Evolutionary conservation across 2,329 filamentous ascomycete genomes (phyloP).

Genomic region (Sporothrix phasma): DNA sequence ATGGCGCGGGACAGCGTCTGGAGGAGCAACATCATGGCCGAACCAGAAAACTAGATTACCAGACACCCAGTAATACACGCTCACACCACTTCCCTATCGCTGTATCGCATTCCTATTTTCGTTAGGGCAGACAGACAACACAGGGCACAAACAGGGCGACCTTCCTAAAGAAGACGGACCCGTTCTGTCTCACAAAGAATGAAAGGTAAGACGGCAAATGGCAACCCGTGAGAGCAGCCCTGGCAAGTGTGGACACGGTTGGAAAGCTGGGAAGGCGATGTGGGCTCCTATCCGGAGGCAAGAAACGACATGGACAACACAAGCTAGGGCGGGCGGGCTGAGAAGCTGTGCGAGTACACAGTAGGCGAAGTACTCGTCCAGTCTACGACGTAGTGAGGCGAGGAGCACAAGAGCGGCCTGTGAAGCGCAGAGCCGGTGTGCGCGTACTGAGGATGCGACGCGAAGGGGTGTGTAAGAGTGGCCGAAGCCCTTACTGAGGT

Average conservation of each 20-base stretch:
- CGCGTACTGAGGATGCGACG: no score
- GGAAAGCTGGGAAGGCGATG: not conserved
- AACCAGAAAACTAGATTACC: not conserved
- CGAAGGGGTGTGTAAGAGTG: no score
- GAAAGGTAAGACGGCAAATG: not conserved
- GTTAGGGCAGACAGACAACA: not conserved
- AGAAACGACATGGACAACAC: not conserved
- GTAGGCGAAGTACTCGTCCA: no score
- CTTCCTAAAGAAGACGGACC: not conserved
- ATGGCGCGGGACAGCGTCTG: no score
- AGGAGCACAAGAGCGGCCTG: no score
- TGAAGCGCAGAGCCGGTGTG: no score
- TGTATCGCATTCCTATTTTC: not conserved
- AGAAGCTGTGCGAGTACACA: no score
- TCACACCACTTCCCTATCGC: not conserved
- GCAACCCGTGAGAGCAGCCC: not conserved
- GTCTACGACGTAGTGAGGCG: no score
- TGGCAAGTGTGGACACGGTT: not conserved
- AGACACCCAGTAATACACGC: not conserved
- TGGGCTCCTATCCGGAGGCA: not conserved
- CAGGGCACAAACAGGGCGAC: not conserved
- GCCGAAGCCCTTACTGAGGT: no score
- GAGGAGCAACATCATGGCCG: not conserved
- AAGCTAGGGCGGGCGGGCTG: not conserved
- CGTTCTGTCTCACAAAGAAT: not conserved